Base-by-base conservation (phyloP, 352 stramenopile species). In the Phytophthora pini region DNA sequence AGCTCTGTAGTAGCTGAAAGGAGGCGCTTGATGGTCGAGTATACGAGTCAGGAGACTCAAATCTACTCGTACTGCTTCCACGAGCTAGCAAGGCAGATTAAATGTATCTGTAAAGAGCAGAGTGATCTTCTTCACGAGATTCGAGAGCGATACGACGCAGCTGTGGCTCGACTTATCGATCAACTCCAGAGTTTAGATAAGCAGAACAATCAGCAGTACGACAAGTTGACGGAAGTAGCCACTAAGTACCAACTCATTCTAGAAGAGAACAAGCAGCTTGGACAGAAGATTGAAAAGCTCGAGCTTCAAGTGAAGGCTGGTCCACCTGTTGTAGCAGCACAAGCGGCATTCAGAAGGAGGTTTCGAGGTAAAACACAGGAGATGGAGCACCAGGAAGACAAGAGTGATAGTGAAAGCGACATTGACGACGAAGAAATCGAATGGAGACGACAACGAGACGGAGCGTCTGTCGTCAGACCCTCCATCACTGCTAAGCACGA, bases 41-140 rank as follows among this genome's bases (percentile, higher is more conserved):
- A 85, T 67, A 80, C 81, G 1, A 68, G 78, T 32, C 65, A 77
- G 6, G 86, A 94, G 57, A 80, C 72, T 50, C 66, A 62, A 39
- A 72, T 94, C 26, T 90, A 92, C 72, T 89, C 84, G 20, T 22
- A 90, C 29, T 90, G 82, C 50, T 94, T 92, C 57, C 80, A 90
- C 52, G 86, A 94, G 59, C 68, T 94, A 22, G 80, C 71, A 22
- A 77, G 84, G 3, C 86, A 94, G 54, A 87, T 92, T 52, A 82
- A 84, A 54, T 93, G 66, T 45, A 88, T 92, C 54, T 93, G 84
- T 61, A 83, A 78, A 43, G 86, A 94, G 65, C 86, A 94, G 53
- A 89, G 83, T 55, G 82, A 89, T 43, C 58, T 93, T 9, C 54
- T 93, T 15, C 47, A 68, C n/a, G 82, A 91, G 43, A 84, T 91